These are phyloP conservation scores for Magnolia changhungtana DNA, from an alignment of 164 flowering plant genomes.

Conservation along the genomic window DNA sequence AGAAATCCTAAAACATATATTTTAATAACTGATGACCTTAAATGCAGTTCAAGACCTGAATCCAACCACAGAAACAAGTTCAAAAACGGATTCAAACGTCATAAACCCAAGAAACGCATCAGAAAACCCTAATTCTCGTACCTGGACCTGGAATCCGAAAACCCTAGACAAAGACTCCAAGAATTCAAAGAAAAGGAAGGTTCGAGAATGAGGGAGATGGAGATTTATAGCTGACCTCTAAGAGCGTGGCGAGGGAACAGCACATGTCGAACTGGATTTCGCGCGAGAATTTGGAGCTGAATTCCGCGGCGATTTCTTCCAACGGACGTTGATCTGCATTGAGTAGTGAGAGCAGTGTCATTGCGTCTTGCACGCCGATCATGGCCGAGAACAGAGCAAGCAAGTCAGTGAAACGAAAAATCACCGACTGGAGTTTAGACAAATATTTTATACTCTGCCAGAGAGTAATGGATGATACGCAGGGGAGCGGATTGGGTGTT, in stretches of 20 bases:
- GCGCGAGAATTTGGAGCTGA: constrained; percentile 51
- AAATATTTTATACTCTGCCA: too few species aligned
- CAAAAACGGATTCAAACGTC: too few species aligned
- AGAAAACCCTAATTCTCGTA: neutral
- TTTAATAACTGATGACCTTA: too few species aligned
- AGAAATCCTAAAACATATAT: too few species aligned
- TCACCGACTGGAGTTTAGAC: too few species aligned
- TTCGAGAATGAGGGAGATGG: neutral
- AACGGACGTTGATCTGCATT: constrained; percentile 44
- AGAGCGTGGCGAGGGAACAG: constrained; percentile 47
- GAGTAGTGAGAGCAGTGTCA: constrained; percentile 30
- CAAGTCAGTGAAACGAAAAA: neutral
- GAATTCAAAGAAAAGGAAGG: neutral
- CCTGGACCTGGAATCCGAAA: neutral
- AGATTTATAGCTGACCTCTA: constrained; percentile 34
- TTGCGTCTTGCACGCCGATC: constrained; percentile 45
- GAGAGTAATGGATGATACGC: too few species aligned
- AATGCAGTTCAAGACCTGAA: too few species aligned
- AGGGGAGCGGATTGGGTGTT: too few species aligned
- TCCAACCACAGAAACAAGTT: too few species aligned
- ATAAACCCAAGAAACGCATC: neutral
- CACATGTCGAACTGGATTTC: constrained; percentile 45
- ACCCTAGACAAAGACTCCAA: constrained; percentile 6
- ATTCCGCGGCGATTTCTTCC: constrained; percentile 50
- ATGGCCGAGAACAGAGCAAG: constrained; percentile 11